Conservation (phyloP, 2,329 filamentous ascomycete genomes). For the Colletotrichum horii region DNA sequence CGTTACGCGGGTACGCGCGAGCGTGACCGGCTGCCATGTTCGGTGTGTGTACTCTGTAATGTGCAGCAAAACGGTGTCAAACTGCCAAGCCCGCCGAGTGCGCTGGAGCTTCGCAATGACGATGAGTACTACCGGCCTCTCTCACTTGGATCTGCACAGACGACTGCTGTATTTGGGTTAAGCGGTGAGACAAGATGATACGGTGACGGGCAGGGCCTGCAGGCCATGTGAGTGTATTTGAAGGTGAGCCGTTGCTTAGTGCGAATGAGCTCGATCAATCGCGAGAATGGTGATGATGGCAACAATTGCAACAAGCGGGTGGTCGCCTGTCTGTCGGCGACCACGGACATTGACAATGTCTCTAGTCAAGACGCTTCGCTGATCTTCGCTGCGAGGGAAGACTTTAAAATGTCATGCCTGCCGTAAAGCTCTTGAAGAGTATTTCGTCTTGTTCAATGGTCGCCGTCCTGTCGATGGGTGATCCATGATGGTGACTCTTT, state of each 20-base stretch:
- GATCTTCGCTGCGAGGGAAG: neutral
- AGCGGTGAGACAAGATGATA: conserved; percentile 9
- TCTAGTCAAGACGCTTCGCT: neutral
- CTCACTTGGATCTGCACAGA: neutral
- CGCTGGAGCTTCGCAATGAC: conserved; percentile 7
- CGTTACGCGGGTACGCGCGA: conserved; percentile 5
- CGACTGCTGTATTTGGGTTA: neutral
- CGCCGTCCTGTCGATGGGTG: neutral
- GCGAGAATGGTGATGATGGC: neutral
- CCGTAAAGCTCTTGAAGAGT: neutral
- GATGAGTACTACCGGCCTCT: neutral
- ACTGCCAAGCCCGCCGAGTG: conserved; percentile 16
- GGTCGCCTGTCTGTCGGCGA: neutral
- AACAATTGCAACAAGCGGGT: neutral
- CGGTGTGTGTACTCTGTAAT: neutral
- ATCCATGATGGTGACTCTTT: conserved; percentile 4
- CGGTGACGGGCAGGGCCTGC: neutral
- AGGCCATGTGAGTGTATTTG: neutral
- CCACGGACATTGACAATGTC: neutral
- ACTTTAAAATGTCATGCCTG: neutral
- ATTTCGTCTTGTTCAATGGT: neutral
- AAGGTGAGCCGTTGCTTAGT: neutral
- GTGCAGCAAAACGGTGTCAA: conserved; percentile 9
- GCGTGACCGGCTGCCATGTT: neutral
- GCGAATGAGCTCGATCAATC: neutral